Evolutionary conservation across 192 early-diverging fungal species (phyloP), one percentile per base, ranked within the genome.

Genomic region (Gamsiella multidivaricata): DNA sequence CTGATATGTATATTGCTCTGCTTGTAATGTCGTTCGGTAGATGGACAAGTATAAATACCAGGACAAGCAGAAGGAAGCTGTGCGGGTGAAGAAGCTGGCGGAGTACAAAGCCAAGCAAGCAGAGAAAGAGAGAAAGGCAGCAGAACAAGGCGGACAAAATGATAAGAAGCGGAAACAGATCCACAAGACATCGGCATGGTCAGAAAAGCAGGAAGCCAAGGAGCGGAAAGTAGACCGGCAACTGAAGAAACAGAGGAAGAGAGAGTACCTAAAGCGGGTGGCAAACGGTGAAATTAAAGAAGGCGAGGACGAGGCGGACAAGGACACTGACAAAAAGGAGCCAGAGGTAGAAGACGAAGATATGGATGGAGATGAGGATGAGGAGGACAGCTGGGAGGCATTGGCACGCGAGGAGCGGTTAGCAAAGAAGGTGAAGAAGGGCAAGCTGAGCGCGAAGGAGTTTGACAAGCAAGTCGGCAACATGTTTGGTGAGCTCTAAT

Each of bases 61-160:
- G 23, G 91, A 95, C 69, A 92, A 92, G 43, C 80, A 71, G 42
- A 84, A 89, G 26, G 93, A 95, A 52, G 84, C 84, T 37, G 87
- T 93, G 66, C 85, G 93, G 34, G 58, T 82, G 28, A 79, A 80
- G 9, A 91, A 89, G 67, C 31, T 87, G 31, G 62, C 80, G 15
- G 82, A 80, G 20, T 69, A 78, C 54, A 78, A 78, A 54, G 54
- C 65, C 31, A 78, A 78, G 49, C 74, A 78, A 45, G 65, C 65
- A 5, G 54, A 78, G 43, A 62, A 64, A 32, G 74, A 69, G 41
- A 60, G 80, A 75, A 22, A 78, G 65, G 64, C 41, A 28, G 64
- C 79, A 65, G 47, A 62, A 51, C 53, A 69, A 54, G 60, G 85
- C 55, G 56, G 64, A 29, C 3, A 72, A 60, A 63, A 79, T 63